Base-by-base conservation (phyloP, 257 asterid species). In the Cordia subcordata region DNA sequence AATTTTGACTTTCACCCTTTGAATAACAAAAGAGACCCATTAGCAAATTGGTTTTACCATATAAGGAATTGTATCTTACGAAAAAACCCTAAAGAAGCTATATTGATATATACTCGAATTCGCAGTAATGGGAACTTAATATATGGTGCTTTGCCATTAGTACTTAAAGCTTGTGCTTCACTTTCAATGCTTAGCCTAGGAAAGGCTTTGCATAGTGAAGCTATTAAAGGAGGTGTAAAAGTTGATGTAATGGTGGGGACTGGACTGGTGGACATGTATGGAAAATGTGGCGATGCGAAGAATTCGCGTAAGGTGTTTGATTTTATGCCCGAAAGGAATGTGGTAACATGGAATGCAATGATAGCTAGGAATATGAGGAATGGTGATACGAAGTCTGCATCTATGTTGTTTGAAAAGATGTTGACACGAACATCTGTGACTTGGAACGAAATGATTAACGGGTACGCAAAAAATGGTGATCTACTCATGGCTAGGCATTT, bases 391-490 rank as follows among this genome's bases (percentile, higher is more conserved):
- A 40, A 23, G 0, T 69, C 71, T 49, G 97, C 85, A 0, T 55
- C 27, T 8, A 8, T 17, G 4, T 54, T 90, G 75, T 90, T 87
- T 54, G 82, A 66, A 62, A 57, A 15, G 37, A 78, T 85, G 93
- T 19, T 42, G 8, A 60, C 23, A 37, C 79, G 68, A 77, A 82
- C 87, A 1, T 68, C 82, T 0, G 85, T 78, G 12, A 79, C 95
- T 12, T 90, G 96, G 96, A 87, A 72, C 55, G 85, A 78, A 81
- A 84, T 90, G 84, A 81, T 90, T 49, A 79, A 62, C 46, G 97
- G 97, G 67, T 83, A 74, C 46, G 84, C 82, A 0, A 81, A 75
- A 42, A 79, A 59, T 12, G 79, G 90, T 57, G 79, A 85, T 70
- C 46, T 80, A 69, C 65, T 20, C 14, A 69, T 55, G 81, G 97